These are phyloP conservation scores for Colletotrichum sojae DNA, from an alignment of 2,329 filamentous ascomycete genomes.

Conservation along the genomic window DNA sequence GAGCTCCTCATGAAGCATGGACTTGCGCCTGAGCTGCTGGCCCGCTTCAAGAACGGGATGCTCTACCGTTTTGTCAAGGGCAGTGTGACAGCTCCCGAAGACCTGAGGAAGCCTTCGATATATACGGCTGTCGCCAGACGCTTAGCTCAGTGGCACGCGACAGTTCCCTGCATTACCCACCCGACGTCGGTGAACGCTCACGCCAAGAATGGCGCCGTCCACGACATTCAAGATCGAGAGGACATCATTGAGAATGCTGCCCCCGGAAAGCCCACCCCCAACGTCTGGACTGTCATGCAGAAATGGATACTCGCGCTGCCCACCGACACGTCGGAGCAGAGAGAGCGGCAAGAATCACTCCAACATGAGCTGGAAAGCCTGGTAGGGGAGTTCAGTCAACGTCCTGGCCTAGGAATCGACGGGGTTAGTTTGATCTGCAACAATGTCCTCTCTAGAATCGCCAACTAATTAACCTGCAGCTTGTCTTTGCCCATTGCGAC, in stretches of 20 bases:
- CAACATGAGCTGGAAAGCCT: constrained; percentile 82
- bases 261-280: constrained; percentile 81
- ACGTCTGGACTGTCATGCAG: constrained; percentile 95
- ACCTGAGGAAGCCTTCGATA: constrained; percentile 81
- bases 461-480: constrained; percentile 59
- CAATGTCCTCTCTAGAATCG: too few species aligned
- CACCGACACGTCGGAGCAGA: constrained; percentile 77
- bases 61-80: constrained; percentile 93
- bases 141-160: constrained; percentile 94
- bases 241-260: constrained; percentile 64
- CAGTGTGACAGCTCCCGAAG: constrained; percentile 82
- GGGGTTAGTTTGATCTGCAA: constrained; percentile 65
- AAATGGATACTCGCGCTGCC: constrained; percentile 95
- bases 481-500: constrained; percentile 96
- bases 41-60: constrained; percentile 95
- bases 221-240: constrained; percentile 51
- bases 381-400: constrained; percentile 79
- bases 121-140: constrained; percentile 87
- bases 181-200: constrained; percentile 52
- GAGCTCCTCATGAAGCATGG: constrained; percentile 86
- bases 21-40: constrained; percentile 88
- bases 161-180: constrained; percentile 69
- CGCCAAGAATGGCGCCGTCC: constrained; percentile 48
- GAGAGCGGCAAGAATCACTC: constrained; percentile 75
- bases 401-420: constrained; percentile 81